Conservation (phyloP, 1,284 basidiomycete species). For the Earliella scabrosa region DNA sequence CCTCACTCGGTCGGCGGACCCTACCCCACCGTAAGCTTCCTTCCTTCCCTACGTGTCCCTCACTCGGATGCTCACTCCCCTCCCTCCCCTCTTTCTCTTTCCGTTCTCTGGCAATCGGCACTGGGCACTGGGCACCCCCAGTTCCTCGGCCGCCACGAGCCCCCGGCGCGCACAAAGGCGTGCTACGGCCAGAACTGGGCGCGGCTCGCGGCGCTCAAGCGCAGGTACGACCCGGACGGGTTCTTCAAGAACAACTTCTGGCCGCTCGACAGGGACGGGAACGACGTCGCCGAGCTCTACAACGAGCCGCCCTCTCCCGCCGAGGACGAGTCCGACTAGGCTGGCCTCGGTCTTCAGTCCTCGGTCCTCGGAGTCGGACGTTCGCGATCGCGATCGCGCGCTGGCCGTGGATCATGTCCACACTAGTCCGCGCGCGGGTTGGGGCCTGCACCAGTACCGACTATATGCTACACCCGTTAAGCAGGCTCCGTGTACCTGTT, state of each 20-base stretch:
- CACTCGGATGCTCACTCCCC: no score
- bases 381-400: no score
- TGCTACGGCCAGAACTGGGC: constrained; percentile 78
- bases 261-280: constrained; percentile 65
- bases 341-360: no score
- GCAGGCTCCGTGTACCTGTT: no score
- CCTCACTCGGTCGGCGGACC: constrained; percentile 78
- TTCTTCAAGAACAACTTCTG: constrained; percentile 79
- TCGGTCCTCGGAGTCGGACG: no score
- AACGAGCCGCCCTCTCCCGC: constrained; percentile 54
- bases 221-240: constrained; percentile 73
- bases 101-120: neutral
- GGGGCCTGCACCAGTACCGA: no score
- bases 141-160: constrained; percentile 81
- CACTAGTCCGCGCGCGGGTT: no score
- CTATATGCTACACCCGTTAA: no score
- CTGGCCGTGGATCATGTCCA: no score
- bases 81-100: neutral
- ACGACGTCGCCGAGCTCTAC: constrained; percentile 48
- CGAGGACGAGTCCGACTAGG: no score
- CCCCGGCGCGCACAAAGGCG: constrained; percentile 60
- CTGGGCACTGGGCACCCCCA: constrained; percentile 33
- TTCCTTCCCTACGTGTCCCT: no score
- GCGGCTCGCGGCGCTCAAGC: constrained; percentile 71
- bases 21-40: constrained; percentile 71